These are phyloP conservation scores for Cunninghamia lanceolata DNA, from an alignment of 75 land plant genomes.

Conservation along the genomic window DNA sequence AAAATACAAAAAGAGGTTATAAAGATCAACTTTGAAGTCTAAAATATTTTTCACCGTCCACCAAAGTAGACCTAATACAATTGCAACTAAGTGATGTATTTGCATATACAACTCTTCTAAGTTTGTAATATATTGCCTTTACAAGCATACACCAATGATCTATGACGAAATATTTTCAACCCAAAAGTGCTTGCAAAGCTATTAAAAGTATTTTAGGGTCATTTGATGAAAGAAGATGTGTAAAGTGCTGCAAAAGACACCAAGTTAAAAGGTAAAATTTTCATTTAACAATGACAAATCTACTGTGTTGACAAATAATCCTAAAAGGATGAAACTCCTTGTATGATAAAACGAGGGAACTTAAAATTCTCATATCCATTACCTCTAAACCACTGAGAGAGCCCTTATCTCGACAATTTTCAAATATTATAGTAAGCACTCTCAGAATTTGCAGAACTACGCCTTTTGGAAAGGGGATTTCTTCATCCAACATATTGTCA, in stretches of 20 bases:
- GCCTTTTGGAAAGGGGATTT: slow-evolving; percentile 71
- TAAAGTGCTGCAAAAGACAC: slow-evolving; percentile 66
- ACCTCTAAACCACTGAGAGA: slow-evolving; percentile 95
- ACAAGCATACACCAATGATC: neutral
- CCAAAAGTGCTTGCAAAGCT: slow-evolving; percentile 81
- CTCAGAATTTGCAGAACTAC: slow-evolving; percentile 80
- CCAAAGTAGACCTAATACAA: neutral
- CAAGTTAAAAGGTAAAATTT: neutral
- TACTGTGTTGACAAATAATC: neutral
- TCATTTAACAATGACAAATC: neutral
- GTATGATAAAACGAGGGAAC: neutral
- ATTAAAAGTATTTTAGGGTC: slow-evolving; percentile 95
- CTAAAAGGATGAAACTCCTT: neutral
- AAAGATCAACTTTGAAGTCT: neutral
- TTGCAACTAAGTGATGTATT: neutral
- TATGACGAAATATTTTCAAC: neutral
- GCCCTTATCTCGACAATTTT: slow-evolving; percentile 87
- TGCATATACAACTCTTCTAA: neutral
- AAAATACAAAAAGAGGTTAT: neutral
- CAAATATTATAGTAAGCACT: slow-evolving; percentile 86
- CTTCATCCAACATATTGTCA: slow-evolving; percentile 59
- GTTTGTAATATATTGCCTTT: neutral
- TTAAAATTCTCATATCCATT: neutral
- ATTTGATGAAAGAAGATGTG: slow-evolving; percentile 79
- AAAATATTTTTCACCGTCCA: neutral